Percentiles rank a stretch among this genome's conserved stretches.
phyloP scores from a whole-genome alignment of 257 asterid genomes.

The Vinca minor region DNA sequence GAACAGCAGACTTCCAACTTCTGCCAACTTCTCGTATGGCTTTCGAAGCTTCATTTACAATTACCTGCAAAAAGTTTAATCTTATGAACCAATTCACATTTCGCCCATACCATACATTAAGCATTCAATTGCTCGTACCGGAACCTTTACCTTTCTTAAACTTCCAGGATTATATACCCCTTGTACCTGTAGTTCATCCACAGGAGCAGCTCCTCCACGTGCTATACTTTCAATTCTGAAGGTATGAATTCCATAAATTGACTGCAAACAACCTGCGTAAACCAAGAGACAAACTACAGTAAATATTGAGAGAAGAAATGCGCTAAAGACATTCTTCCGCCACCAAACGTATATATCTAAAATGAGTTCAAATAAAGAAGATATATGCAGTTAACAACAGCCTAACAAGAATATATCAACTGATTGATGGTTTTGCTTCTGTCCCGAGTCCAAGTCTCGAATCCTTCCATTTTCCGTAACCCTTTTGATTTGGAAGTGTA shows the following conservation, averaged over 20 bases:
- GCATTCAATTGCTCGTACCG: neutral
- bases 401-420: no score
- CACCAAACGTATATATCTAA: neutral
- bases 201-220: constrained; percentile 58
- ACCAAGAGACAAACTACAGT: neutral
- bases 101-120: neutral
- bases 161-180: constrained; percentile 50
- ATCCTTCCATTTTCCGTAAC: no score
- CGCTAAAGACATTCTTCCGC: neutral
- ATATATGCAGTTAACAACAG: no score
- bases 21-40: constrained; percentile 33
- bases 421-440: no score
- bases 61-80: constrained; percentile 29
- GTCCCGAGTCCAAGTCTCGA: no score
- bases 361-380: no score
- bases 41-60: constrained; percentile 54
- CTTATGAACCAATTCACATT: neutral
- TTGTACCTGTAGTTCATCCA: constrained; percentile 60
- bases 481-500: no score
- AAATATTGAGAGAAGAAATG: neutral
- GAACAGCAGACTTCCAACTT: constrained; percentile 31
- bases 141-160: constrained; percentile 48
- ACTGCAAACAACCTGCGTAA: constrained; percentile 54
- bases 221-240: constrained; percentile 62
- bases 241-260: constrained; percentile 54